Conservation (phyloP, 1,139 yeast genomes). For the Blastobotrys persicus region DNA sequence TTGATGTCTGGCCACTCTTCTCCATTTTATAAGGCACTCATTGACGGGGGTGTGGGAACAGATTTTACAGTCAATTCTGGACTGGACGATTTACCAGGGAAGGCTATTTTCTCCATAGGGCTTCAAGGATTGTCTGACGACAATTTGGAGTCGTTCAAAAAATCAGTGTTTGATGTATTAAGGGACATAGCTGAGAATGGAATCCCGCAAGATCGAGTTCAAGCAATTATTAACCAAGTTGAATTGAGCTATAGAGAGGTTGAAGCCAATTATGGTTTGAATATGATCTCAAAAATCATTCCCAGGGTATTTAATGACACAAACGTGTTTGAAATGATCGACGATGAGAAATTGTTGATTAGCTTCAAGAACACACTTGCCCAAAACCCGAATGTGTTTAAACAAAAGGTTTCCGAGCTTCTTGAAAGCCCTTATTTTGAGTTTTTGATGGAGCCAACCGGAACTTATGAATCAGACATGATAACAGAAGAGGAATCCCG, state of each 20-base stretch:
- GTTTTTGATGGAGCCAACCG: conserved; percentile 74
- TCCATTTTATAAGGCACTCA: conserved; percentile 77
- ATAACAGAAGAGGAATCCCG: conserved; percentile 56
- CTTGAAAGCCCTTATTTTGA: conserved; percentile 57
- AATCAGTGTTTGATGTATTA: conserved; percentile 43
- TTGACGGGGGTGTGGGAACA: conserved; percentile 80
- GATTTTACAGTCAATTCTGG: conserved; percentile 91
- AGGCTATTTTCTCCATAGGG: conserved; percentile 79
- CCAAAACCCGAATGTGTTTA: conserved; percentile 53
- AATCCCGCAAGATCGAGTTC: conserved; percentile 62
- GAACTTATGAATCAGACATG: conserved; percentile 49
- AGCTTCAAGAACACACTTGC: conserved; percentile 61
- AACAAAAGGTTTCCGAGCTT: conserved; percentile 55
- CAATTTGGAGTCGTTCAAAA: conserved; percentile 46
- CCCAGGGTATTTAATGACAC: conserved; percentile 85
- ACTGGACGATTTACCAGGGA: conserved; percentile 76
- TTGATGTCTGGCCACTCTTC: conserved; percentile 91
- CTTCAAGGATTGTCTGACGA: conserved; percentile 66
- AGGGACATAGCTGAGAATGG: conserved; percentile 39
- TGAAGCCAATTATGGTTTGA: conserved; percentile 87
- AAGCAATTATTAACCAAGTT: conserved; percentile 83
- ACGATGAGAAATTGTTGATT: conserved; percentile 59
- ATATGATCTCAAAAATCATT: conserved; percentile 65
- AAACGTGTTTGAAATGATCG: conserved; percentile 66
- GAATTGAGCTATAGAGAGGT: conserved; percentile 83